Percentiles rank a stretch among this genome's conserved stretches.
Evolutionary conservation across 208 protist genomes (phyloP).

Genomic region (Trypanosoma platydactyli): DNA sequence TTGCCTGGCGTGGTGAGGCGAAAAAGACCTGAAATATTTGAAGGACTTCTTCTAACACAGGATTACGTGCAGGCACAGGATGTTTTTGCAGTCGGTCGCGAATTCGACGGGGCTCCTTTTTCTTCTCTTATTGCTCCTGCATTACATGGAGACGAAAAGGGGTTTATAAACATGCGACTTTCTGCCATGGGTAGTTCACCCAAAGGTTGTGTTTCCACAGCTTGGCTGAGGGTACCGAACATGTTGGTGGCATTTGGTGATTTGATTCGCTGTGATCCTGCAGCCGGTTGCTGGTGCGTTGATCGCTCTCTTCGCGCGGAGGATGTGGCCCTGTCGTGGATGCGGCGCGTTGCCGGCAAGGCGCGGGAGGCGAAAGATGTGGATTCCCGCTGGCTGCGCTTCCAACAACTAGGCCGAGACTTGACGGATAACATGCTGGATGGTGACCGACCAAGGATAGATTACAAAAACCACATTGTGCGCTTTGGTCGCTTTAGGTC

Average conservation of each 20-base stretch:
- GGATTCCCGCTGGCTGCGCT: conserved; percentile 51
- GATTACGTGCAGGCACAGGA: conserved; percentile 22
- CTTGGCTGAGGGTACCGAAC: conserved; percentile 1
- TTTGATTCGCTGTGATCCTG: conserved; percentile 32
- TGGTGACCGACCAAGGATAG: too few relatives aligned
- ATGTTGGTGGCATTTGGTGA: conserved; percentile 34
- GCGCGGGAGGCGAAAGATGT: conserved; percentile 40
- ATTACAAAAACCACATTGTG: conserved; percentile 22
- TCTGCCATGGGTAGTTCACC: conserved; percentile 5
- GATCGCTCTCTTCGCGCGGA: conserved; percentile 39
- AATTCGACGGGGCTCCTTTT: conserved; percentile 35
- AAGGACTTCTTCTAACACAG: conserved; percentile 27
- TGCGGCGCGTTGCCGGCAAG: conserved; percentile 41
- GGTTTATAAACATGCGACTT: conserved; percentile 23
- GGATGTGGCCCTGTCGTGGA: conserved; percentile 53
- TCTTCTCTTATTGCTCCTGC: conserved; percentile 26
- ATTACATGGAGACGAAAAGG: neutral
- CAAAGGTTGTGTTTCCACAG: neutral
- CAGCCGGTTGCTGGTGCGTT: conserved; percentile 41
- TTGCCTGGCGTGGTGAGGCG: neutral
- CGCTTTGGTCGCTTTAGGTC: conserved; percentile 38
- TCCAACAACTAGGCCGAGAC: conserved; percentile 3
- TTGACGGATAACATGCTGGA: neutral
- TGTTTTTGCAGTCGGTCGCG: conserved; percentile 42
- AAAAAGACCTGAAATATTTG: conserved; percentile 21